Conservation (phyloP, 2,329 filamentous ascomycete species). For the Basipetospora chlamydospora region DNA sequence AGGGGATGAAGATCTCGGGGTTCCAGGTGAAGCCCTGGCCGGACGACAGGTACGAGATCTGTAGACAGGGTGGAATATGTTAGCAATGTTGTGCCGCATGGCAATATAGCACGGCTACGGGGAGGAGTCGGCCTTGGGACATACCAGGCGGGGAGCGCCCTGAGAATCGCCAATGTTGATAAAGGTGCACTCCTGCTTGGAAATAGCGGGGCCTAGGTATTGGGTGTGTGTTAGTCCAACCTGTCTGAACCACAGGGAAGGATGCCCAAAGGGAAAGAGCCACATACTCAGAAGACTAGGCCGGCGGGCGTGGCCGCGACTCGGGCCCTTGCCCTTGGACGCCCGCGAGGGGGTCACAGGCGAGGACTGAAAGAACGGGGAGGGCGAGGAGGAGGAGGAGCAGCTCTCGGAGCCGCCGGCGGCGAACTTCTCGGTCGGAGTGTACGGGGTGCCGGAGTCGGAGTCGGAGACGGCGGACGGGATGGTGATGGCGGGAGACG, state of each 20-base stretch:
- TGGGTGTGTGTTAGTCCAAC: conserved; percentile 9
- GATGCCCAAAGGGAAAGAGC: neutral
- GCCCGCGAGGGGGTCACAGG: conserved; percentile 29
- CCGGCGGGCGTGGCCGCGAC: conserved; percentile 36
- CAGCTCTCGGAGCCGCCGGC: conserved; percentile 49
- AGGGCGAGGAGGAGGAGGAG: conserved; percentile 23
- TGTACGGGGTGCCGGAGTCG: conserved; percentile 17
- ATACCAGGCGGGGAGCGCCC: conserved; percentile 56
- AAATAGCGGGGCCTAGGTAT: conserved; percentile 49
- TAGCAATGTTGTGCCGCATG: neutral
- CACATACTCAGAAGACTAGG: conserved; percentile 46
- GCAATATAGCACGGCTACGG: neutral
- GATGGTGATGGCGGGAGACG: conserved; percentile 10
- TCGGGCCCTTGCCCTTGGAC: conserved; percentile 22
- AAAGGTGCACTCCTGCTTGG: conserved; percentile 64
- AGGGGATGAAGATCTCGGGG: conserved; percentile 74
- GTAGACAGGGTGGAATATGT: conserved; percentile 2
- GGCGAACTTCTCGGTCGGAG: conserved; percentile 31
- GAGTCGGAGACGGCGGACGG: conserved; percentile 56
- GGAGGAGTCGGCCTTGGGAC: conserved; percentile 13
- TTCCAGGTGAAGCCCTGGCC: conserved; percentile 77
- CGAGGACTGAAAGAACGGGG: conserved; percentile 42
- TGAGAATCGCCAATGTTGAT: conserved; percentile 65
- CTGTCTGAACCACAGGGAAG: neutral
- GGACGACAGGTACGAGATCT: conserved; percentile 70